Percentiles rank a stretch among this genome's conserved stretches.
phyloP scores from a whole-genome alignment of 345 rosid species.

The Populus euphratica region DNA sequence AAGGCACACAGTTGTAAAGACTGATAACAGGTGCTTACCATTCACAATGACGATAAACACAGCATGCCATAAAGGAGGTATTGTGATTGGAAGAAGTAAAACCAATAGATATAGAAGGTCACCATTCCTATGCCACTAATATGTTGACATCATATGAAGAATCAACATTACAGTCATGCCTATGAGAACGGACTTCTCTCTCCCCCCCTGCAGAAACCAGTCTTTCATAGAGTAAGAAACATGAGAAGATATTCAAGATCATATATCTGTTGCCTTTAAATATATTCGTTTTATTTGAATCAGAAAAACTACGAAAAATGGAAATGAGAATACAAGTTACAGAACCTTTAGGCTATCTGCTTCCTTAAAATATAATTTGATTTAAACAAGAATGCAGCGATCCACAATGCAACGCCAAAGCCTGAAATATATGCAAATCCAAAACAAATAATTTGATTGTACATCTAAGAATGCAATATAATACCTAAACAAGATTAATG shows the following conservation, averaged over 20 bases:
- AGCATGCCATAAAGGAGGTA: conserved; percentile 65
- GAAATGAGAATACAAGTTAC: neutral
- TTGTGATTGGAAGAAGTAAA: conserved; percentile 50
- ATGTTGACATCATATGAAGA: conserved; percentile 42
- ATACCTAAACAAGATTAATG: neutral
- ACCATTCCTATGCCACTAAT: conserved; percentile 49
- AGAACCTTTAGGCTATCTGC: conserved; percentile 63
- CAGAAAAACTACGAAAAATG: neutral
- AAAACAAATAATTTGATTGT: neutral
- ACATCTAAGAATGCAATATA: neutral
- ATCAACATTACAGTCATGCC: conserved; percentile 32
- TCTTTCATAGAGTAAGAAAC: neutral
- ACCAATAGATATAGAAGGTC: conserved; percentile 47
- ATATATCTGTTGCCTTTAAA: neutral
- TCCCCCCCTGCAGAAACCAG: conserved; percentile 50
- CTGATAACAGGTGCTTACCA: conserved; percentile 27
- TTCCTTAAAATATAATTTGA: conserved; percentile 52
- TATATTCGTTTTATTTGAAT: too few relatives aligned
- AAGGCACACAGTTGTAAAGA: neutral
- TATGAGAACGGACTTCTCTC: conserved; percentile 41
- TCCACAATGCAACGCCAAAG: conserved; percentile 46
- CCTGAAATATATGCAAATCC: conserved; percentile 31
- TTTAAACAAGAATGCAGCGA: conserved; percentile 52
- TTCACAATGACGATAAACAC: conserved; percentile 52
- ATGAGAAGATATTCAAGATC: neutral